phyloP scores from a whole-genome alignment of 2,329 filamentous ascomycete species.

The Colletotrichum kahawae region DNA sequence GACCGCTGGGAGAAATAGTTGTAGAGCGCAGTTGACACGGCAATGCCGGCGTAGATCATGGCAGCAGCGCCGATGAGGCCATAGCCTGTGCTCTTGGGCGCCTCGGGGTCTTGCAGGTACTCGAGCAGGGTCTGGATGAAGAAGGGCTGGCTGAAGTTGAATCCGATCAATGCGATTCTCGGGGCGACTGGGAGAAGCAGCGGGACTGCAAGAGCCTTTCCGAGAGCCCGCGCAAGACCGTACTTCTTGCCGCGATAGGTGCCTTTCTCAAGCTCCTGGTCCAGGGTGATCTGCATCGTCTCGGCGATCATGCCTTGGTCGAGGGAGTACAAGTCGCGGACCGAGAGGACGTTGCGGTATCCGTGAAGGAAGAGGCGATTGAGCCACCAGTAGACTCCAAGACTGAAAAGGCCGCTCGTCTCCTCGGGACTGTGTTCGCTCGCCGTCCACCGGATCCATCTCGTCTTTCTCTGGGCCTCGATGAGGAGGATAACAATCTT shows the following conservation, averaged over 20 bases:
- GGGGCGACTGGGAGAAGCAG: conserved; percentile 40
- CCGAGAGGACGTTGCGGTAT: conserved; percentile 32
- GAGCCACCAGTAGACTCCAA: conserved; percentile 39
- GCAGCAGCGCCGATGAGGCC: conserved; percentile 37
- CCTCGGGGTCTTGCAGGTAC: conserved; percentile 32
- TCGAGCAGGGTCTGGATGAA: conserved; percentile 43
- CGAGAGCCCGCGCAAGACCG: conserved; percentile 33
- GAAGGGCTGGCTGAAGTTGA: conserved; percentile 48
- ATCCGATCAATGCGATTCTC: conserved; percentile 41
- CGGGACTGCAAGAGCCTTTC: conserved; percentile 33
- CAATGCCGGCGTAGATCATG: conserved; percentile 37
- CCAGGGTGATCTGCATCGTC: conserved; percentile 23
- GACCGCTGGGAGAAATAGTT: conserved; percentile 34
- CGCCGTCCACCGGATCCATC: conserved; percentile 42
- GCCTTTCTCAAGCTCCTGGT: conserved; percentile 13
- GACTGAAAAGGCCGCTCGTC: conserved; percentile 35
- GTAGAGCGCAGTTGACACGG: conserved; percentile 36
- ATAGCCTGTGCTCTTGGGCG: conserved; percentile 30
- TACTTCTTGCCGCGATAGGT: conserved; percentile 20
- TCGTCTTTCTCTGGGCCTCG: conserved; percentile 42
- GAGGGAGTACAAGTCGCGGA: conserved; percentile 37
- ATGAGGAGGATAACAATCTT: conserved; percentile 41
- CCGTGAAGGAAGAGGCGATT: conserved; percentile 38
- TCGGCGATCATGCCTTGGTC: conserved; percentile 31
- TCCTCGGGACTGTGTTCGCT: conserved; percentile 44